Conservation (phyloP, 1,284 basidiomycete genomes). For the Phaffia rhodozyma region DNA sequence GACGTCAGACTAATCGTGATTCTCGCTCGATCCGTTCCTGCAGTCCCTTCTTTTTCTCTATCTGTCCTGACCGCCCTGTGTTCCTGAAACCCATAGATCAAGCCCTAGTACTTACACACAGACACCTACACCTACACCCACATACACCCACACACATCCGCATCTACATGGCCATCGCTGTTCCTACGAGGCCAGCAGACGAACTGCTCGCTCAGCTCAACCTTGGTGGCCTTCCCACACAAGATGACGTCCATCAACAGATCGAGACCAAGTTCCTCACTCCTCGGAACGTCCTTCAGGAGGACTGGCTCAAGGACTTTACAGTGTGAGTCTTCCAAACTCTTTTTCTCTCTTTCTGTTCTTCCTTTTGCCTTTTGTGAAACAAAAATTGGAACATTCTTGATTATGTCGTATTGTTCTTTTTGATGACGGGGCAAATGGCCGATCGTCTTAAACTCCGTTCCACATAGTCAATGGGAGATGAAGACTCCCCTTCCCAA, state of each 20-base stretch:
- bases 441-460: background rate
- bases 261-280: conserved; percentile 58
- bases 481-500: background rate
- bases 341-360: conserved; percentile 8
- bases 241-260: conserved; percentile 47
- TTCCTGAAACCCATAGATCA: too few relatives aligned
- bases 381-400: background rate
- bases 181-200: conserved; percentile 15
- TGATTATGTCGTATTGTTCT: too few relatives aligned
- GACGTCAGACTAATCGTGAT: too few relatives aligned
- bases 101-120: background rate
- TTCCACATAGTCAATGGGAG: conserved; percentile 52
- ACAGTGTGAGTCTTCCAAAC: conserved; percentile 48
- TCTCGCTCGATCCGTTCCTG: too few relatives aligned
- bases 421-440: too few relatives aligned
- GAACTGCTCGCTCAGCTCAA: conserved; percentile 44
- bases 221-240: conserved; percentile 46
- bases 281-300: conserved; percentile 49
- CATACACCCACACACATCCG: background rate
- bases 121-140: background rate
- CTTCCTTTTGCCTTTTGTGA: conserved; percentile 17
- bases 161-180: background rate
- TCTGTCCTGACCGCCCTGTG: too few relatives aligned
- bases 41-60: too few relatives aligned
- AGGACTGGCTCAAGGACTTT: conserved; percentile 58